Percentiles rank a stretch among this genome's conserved stretches.
Conservation (phyloP, 208 protist species). For the Trypanosoma caninum region DNA sequence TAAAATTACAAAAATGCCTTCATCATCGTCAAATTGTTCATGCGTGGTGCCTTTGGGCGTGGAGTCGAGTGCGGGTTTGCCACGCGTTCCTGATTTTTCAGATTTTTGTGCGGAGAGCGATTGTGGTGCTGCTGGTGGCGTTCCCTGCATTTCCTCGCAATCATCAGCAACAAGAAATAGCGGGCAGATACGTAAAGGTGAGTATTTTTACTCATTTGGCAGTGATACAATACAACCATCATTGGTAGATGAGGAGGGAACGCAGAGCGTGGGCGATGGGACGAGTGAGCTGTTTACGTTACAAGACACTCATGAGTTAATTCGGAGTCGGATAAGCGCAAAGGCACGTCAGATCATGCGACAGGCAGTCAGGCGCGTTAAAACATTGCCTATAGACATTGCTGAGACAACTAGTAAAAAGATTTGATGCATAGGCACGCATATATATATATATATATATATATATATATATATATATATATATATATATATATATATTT, state of each 20-base stretch:
- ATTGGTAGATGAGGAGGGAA: too few relatives aligned
- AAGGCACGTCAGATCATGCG: slow-evolving; percentile 16
- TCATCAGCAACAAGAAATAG: neutral
- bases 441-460: slow-evolving; percentile 1
- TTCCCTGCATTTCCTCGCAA: neutral
- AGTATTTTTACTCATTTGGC: neutral
- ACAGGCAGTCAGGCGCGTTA: neutral
- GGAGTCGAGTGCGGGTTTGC: too few relatives aligned
- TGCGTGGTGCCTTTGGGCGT: too few relatives aligned
- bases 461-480: slow-evolving; percentile 13
- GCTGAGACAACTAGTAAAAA: neutral
- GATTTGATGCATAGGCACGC: neutral
- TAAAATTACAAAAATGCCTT: too few relatives aligned
- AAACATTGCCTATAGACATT: neutral
- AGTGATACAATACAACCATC: too few relatives aligned
- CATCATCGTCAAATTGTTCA: too few relatives aligned
- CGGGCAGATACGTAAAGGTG: neutral
- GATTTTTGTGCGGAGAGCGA: neutral
- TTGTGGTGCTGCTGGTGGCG: neutral
- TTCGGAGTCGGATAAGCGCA: neutral
- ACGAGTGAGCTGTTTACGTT: too few relatives aligned
- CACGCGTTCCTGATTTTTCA: too few relatives aligned
- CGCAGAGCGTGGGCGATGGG: too few relatives aligned
- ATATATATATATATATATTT: neutral
- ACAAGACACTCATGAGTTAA: slow-evolving; percentile 8